Evolutionary conservation across 306 rosid genomes (phyloP).

Genomic region (Parietaria judaica): DNA sequence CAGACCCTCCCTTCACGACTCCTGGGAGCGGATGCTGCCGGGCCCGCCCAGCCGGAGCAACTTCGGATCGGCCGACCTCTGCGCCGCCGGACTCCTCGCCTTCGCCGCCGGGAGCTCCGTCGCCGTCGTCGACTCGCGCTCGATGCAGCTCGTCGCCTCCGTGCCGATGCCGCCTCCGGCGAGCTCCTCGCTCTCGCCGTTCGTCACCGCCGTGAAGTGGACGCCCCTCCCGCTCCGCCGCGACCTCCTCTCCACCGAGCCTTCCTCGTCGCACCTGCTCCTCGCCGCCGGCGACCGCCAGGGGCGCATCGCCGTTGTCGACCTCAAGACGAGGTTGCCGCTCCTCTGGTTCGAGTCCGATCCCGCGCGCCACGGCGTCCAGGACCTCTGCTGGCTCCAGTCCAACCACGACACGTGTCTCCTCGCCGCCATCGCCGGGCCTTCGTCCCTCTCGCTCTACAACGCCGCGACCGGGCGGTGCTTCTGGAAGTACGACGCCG

Average conservation of each 20-base stretch:
- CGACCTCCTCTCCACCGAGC: constrained; percentile 77
- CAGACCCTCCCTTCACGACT: constrained; percentile 25
- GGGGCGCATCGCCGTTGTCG: constrained; percentile 82
- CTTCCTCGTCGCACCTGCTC: constrained; percentile 76
- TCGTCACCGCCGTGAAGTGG: constrained; percentile 88
- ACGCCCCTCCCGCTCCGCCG: constrained; percentile 68
- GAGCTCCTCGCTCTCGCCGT: constrained; percentile 45
- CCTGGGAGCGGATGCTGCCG: constrained; percentile 86
- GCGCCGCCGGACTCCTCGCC: constrained; percentile 72
- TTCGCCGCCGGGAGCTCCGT: constrained; percentile 84
- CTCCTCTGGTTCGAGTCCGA: constrained; percentile 71
- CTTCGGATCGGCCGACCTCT: constrained; percentile 83
- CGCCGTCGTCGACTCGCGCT: constrained; percentile 67
- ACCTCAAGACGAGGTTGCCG: constrained; percentile 51
- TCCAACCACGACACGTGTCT: constrained; percentile 52
- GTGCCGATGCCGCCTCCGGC: constrained; percentile 73
- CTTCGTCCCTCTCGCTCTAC: constrained; percentile 61
- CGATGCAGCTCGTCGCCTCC: constrained; percentile 69
- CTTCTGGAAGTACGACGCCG: constrained; percentile 80
- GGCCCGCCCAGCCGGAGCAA: constrained; percentile 87
- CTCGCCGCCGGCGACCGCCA: constrained; percentile 87
- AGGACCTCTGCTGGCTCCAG: constrained; percentile 93
- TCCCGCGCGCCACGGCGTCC: constrained; percentile 39
- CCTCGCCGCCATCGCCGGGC: constrained; percentile 64
- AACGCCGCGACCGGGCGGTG: constrained; percentile 58